These are phyloP conservation scores for Mycosphaerella sp. DNA, from an alignment of 2,329 filamentous ascomycete species.

Conservation along the genomic window DNA sequence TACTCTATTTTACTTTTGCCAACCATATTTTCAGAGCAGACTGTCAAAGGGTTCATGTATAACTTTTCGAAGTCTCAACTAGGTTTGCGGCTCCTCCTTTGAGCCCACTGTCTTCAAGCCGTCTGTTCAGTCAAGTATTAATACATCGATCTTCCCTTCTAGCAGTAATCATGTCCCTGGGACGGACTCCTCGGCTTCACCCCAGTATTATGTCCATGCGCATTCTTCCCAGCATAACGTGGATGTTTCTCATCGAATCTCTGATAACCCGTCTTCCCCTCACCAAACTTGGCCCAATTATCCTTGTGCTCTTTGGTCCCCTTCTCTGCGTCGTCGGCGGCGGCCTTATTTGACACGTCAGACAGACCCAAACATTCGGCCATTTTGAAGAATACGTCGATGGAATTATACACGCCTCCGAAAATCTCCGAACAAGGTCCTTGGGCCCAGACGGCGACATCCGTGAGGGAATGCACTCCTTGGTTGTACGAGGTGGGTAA, in stretches of 20 bases:
- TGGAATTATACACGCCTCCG: conserved; percentile 61
- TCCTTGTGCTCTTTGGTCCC: conserved; percentile 6
- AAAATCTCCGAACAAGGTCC: conserved; percentile 75
- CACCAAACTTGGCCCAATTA: conserved; percentile 18
- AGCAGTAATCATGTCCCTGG: conserved; percentile 6
- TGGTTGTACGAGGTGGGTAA: conserved; percentile 56
- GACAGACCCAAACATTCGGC: conserved; percentile 58
- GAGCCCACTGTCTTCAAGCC: too few relatives aligned
- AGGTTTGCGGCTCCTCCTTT: too few relatives aligned
- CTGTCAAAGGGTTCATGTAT: too few relatives aligned
- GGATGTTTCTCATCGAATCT: conserved; percentile 21
- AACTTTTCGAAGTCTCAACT: too few relatives aligned
- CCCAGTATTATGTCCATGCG: conserved; percentile 13
- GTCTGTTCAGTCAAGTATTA: too few relatives aligned
- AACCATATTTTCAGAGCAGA: too few relatives aligned
- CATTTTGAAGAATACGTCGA: conserved; percentile 71
- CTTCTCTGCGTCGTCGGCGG: conserved; percentile 13
- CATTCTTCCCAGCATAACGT: conserved; percentile 17
- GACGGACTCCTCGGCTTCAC: conserved; percentile 14
- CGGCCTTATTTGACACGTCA: conserved; percentile 4
- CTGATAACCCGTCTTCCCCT: conserved; percentile 16
- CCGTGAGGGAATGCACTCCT: conserved; percentile 71
- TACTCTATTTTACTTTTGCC: too few relatives aligned
- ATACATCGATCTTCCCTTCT: not conserved
- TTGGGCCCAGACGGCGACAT: conserved; percentile 70